Evolutionary conservation across 345 rosid genomes (phyloP).

Genomic region (Citropsis articulata): DNA sequence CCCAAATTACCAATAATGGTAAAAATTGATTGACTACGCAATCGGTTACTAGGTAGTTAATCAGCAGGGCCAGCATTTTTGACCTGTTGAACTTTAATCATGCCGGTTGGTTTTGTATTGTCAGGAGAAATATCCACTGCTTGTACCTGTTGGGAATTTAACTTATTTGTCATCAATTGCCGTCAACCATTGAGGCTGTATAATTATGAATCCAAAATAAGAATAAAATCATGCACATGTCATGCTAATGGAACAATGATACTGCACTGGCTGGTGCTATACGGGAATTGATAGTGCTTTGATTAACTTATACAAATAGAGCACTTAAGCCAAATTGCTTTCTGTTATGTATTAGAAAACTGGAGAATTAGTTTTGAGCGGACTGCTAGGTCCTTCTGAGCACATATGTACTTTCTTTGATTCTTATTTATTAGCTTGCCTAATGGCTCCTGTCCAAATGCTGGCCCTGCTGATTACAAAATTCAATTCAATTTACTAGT

Average conservation of each 20-base stretch:
- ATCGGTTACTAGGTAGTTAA: background rate
- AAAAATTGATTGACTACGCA: background rate
- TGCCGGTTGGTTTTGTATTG: background rate
- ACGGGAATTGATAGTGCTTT: background rate
- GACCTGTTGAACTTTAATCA: background rate
- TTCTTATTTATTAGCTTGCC: background rate
- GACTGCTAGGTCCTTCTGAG: background rate
- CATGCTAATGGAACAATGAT: background rate
- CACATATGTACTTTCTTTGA: background rate
- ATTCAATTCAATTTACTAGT: background rate
- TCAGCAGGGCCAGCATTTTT: background rate
- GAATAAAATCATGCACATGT: background rate
- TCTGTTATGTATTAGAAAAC: background rate
- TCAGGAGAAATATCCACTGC: background rate
- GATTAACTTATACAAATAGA: background rate
- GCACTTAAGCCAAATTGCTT: background rate
- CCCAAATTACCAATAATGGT: background rate
- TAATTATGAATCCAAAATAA: conserved; percentile 4
- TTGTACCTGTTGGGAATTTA: background rate
- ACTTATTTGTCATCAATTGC: background rate
- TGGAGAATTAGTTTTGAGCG: background rate
- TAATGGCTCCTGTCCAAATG: background rate
- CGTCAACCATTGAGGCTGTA: background rate
- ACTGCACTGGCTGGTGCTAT: background rate
- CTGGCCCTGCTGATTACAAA: background rate